Percentiles rank a stretch among this genome's conserved stretches.
Conservation (phyloP, 108 stramenopile genomes). For the Conticribra weissflogii region DNA sequence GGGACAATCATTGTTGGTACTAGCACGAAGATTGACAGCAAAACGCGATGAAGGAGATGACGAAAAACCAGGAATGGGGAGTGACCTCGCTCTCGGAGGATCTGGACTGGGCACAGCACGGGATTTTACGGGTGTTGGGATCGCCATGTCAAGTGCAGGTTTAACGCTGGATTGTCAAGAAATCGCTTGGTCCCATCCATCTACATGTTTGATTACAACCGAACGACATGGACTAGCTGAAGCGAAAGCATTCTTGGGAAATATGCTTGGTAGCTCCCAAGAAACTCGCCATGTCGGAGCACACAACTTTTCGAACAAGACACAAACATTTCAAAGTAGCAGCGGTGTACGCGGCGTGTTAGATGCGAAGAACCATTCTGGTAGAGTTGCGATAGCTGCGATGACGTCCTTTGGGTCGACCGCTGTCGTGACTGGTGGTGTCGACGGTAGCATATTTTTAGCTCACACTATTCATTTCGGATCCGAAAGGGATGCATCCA, state of each 20-base stretch:
- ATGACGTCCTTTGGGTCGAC: slow-evolving; percentile 78
- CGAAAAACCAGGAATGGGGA: slow-evolving; percentile 47
- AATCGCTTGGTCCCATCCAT: slow-evolving; percentile 69
- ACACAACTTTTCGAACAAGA: slow-evolving; percentile 1
- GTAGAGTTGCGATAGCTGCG: slow-evolving; percentile 75
- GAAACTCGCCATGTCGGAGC: slow-evolving; percentile 10
- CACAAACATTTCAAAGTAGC: slow-evolving; percentile 14
- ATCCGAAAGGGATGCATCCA: slow-evolving; percentile 24
- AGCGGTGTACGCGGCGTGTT: slow-evolving; percentile 12
- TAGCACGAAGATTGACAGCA: slow-evolving; percentile 72
- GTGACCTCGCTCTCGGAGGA: slow-evolving; percentile 17
- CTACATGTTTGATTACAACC: slow-evolving; percentile 21
- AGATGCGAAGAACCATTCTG: slow-evolving; percentile 53
- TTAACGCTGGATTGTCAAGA: slow-evolving; percentile 50
- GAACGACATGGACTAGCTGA: slow-evolving; percentile 14
- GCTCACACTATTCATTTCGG: slow-evolving; percentile 68
- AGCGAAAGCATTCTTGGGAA: slow-evolving; percentile 33
- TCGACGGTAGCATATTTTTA: slow-evolving; percentile 88
- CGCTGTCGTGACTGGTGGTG: slow-evolving; percentile 77
- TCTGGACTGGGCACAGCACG: not conserved
- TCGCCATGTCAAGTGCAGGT: slow-evolving; percentile 14
- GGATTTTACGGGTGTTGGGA: slow-evolving; percentile 8
- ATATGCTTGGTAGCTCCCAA: slow-evolving; percentile 19
- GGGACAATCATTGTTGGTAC: slow-evolving; percentile 72
- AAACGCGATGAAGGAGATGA: slow-evolving; percentile 73